phyloP scores from a whole-genome alignment of 176 grass and related monocot species.

The Bromus sterilis region DNA sequence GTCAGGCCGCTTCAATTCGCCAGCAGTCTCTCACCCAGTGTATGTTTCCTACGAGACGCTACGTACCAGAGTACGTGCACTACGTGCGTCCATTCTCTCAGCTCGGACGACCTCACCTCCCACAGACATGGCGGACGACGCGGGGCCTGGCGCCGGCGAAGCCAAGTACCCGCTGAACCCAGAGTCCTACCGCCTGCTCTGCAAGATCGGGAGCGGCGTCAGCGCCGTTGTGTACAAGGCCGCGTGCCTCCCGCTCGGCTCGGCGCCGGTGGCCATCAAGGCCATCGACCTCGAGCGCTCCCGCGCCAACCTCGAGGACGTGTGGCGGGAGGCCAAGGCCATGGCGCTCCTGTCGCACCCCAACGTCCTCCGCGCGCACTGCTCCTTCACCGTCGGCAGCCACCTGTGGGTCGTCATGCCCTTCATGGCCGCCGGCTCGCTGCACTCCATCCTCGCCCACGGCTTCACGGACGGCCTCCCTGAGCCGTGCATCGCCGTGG shows the following conservation, averaged over 20 bases:
- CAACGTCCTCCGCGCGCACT: slow-evolving; percentile 87
- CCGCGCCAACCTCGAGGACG: slow-evolving; percentile 70
- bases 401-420: slow-evolving; percentile 95
- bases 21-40: not conserved
- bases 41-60: not conserved
- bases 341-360: slow-evolving; percentile 73
- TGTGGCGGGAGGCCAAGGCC: slow-evolving; percentile 84
- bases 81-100: not conserved
- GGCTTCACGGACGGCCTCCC: slow-evolving; percentile 61
- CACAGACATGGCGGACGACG: slow-evolving; percentile 29
- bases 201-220: slow-evolving; percentile 69
- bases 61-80: not conserved
- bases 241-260: slow-evolving; percentile 49
- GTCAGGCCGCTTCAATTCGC: not conserved
- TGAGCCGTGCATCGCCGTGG: slow-evolving; percentile 56
- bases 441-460: slow-evolving; percentile 71
- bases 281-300: slow-evolving; percentile 77
- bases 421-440: slow-evolving; percentile 82
- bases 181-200: slow-evolving; percentile 46
- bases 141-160: not conserved
- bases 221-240: slow-evolving; percentile 95
- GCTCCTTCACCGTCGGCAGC: slow-evolving; percentile 80
- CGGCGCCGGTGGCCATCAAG: slow-evolving; percentile 58
- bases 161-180: slow-evolving; percentile 53
- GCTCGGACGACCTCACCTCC: not conserved